phyloP scores from a whole-genome alignment of 768 basidiomycete species.

The Termitomyces sp. region DNA sequence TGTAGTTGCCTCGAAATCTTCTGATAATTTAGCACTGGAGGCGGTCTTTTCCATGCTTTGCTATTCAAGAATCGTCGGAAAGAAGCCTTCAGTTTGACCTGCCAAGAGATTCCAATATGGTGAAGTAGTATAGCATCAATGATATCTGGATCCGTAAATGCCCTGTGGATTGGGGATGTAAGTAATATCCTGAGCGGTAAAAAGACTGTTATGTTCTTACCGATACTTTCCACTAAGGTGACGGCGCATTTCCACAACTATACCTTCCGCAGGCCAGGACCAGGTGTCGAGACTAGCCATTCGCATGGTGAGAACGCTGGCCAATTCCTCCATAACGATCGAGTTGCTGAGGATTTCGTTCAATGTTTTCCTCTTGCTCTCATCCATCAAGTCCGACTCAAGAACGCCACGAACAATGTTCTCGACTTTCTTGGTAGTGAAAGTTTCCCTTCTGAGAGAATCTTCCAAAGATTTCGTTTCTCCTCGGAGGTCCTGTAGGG shows the following conservation, averaged over 20 bases:
- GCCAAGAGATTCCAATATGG: slow-evolving; percentile 38
- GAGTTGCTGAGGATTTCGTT: slow-evolving; percentile 33
- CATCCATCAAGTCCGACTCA: slow-evolving; percentile 31
- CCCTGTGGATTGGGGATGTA: slow-evolving; percentile 16
- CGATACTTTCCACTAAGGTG: slow-evolving; percentile 44
- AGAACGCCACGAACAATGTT: slow-evolving; percentile 29
- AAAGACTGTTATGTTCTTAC: slow-evolving; percentile 8
- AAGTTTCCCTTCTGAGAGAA: slow-evolving; percentile 16
- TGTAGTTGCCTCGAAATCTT: slow-evolving; percentile 16
- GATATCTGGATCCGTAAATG: slow-evolving; percentile 42
- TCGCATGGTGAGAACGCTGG: slow-evolving; percentile 41
- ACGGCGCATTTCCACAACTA: slow-evolving; percentile 37
- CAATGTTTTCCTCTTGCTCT: slow-evolving; percentile 33
- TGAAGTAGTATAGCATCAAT: slow-evolving; percentile 40
- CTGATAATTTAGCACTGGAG: slow-evolving; percentile 13
- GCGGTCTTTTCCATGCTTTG: slow-evolving; percentile 29
- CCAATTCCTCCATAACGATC: slow-evolving; percentile 33
- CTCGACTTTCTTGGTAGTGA: slow-evolving; percentile 21
- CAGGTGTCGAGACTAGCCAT: slow-evolving; percentile 33
- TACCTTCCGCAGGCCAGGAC: slow-evolving; percentile 38
- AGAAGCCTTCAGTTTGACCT: slow-evolving; percentile 27
- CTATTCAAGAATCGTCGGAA: slow-evolving; percentile 24
- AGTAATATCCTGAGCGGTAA: background rate
- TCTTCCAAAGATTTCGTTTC: slow-evolving; percentile 22
- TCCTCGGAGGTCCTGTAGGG: slow-evolving; percentile 24